Evolutionary conservation across 495 filamentous ascomycete genomes (phyloP).

Genomic region (Penicillium psychrofluorescens): DNA sequence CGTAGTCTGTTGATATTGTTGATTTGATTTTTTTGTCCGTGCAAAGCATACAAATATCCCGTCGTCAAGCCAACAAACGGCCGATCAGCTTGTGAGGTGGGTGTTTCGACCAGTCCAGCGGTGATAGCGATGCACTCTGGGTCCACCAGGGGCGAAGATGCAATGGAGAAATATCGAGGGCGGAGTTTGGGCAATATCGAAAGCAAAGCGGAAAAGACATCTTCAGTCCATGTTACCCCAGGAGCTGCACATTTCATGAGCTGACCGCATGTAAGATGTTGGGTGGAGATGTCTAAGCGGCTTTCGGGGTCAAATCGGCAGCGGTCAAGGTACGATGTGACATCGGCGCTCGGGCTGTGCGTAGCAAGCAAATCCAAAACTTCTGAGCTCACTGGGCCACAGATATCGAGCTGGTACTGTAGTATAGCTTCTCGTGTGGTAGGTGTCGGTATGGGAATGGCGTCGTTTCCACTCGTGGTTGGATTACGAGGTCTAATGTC

Average conservation of each 20-base stretch:
- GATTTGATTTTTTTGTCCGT: neutral
- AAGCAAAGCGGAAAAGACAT: constrained; percentile 26
- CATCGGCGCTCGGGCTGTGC: constrained; percentile 17
- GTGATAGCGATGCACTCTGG: constrained; percentile 21
- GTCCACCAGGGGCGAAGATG: constrained; percentile 27
- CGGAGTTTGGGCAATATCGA: constrained; percentile 18
- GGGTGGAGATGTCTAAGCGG: constrained; percentile 4
- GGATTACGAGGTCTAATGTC: constrained; percentile 2
- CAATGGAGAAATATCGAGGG: constrained; percentile 38
- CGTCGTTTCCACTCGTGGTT: constrained; percentile 1
- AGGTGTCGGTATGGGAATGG: constrained; percentile 20
- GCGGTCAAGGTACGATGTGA: constrained; percentile 12
- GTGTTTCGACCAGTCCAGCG: constrained; percentile 13
- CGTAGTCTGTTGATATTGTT: constrained; percentile 18
- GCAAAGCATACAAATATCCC: neutral
- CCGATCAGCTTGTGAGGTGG: neutral
- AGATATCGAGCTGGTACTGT: constrained; percentile 31
- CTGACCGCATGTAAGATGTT: constrained; percentile 20
- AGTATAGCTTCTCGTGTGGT: constrained; percentile 24
- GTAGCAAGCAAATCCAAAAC: constrained; percentile 12
- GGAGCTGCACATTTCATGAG: constrained; percentile 7
- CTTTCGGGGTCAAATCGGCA: constrained; percentile 6
- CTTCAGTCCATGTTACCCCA: constrained; percentile 8
- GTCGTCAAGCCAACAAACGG: constrained; percentile 17
- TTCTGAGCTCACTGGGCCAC: constrained; percentile 25